phyloP scores from a whole-genome alignment of 2,329 filamentous ascomycete species.

The Monilinia vaccinii-corymbosi region DNA sequence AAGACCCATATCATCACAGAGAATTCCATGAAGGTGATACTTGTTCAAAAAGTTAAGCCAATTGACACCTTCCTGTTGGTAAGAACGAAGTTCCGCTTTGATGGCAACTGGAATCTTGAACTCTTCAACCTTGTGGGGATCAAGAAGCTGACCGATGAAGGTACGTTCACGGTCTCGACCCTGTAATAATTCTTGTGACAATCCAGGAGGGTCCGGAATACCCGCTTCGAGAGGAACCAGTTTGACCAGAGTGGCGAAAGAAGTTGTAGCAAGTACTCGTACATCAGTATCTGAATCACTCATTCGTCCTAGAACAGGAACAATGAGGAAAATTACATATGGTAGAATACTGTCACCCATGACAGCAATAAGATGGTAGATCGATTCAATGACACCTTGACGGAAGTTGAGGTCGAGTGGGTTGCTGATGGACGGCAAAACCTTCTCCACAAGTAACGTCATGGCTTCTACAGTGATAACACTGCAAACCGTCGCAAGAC shows the following conservation, averaged over 20 bases:
- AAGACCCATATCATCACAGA: conserved; percentile 98
- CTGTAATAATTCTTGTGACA: conserved; percentile 79
- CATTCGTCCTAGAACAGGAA: conserved; percentile 94
- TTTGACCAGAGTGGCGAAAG: conserved; percentile 94
- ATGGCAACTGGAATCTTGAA: conserved; percentile 94
- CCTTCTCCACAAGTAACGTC: conserved; percentile 89
- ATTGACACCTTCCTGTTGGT: conserved; percentile 97
- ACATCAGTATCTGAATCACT: conserved; percentile 97
- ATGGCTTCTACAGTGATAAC: conserved; percentile 92
- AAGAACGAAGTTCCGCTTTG: conserved; percentile 91
- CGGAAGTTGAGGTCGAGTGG: conserved; percentile 79
- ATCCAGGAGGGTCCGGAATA: conserved; percentile 89
- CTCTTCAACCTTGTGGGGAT: conserved; percentile 91
- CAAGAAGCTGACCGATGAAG: conserved; percentile 92
- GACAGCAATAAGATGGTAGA: conserved; percentile 95
- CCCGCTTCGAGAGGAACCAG: conserved; percentile 93
- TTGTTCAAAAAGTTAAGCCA: conserved; percentile 98
- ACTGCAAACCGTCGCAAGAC: conserved; percentile 93
- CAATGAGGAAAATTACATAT: conserved; percentile 98
- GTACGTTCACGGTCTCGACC: conserved; percentile 90
- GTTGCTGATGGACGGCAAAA: conserved; percentile 86
- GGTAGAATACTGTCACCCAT: conserved; percentile 96
- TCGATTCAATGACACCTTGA: conserved; percentile 87
- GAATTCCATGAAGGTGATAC: conserved; percentile 94
- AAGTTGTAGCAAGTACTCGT: conserved; percentile 86